Base-by-base conservation (phyloP, 805 yeast species). In the Kodamaea sagamina region DNA sequence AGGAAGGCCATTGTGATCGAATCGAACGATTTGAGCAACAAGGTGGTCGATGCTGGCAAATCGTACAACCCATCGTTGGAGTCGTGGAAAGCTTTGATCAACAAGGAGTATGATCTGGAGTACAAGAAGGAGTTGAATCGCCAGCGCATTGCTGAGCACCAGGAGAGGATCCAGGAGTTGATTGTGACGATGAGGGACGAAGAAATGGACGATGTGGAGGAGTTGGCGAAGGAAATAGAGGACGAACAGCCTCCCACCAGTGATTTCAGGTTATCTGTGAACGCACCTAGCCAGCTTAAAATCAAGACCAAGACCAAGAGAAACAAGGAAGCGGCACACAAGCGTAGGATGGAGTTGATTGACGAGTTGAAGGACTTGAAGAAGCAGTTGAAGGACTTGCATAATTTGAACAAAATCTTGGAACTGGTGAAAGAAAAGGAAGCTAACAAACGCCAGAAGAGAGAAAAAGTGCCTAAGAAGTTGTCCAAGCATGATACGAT, bases 41-140 rank as follows among this genome's bases (percentile, higher is more conserved):
- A 57, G 31, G 31, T 81, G 3, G 89, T 96, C 9, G 83, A 84
- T 54, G 93, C 84, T 1, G 98, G 98, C 43, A 86, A 85, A 61
- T 90, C 98, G 2, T 93, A 89, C 59, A 93, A 93, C 59, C 99
- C 99, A 18, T 76, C 92, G 9, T 71, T 82, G 50, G 85, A 83
- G 43, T 79, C 86, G 19, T 93, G 99, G 99, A 80, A 81, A 53
- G 65, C 63, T 13, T 73, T 90, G 52, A 78, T 93, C 41, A 69
- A 78, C 41, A 68, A 72, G 42, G 97, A 89, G 63, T 83, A 74
- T 53, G 73, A 61, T 41, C 70, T 72, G 42, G 95, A 89, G 56
- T 78, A 80, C 55, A 72, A 77, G 39, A 77, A 73, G 43, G 97
- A 88, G 54, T 79, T 80, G 46, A 75, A 79, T 54, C 76, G 85